phyloP scores from a whole-genome alignment of 1,284 basidiomycete genomes.

The Tilletia indica region DNA sequence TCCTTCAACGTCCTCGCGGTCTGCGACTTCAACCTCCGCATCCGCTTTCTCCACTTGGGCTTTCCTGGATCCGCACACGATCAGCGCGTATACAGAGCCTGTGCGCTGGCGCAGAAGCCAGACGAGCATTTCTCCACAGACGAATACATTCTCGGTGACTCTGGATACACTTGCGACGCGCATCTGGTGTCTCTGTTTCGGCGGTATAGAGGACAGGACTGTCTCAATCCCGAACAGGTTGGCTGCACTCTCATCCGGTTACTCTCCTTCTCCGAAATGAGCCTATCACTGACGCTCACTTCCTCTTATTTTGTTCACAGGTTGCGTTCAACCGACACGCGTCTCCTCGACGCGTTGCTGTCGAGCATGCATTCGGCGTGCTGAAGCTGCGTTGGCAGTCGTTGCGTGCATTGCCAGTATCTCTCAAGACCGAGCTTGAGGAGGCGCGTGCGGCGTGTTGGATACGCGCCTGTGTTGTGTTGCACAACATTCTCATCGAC shows the following conservation, averaged over 20 bases:
- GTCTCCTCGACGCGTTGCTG: not conserved
- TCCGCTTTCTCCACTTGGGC: not conserved
- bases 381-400: constrained; percentile 12
- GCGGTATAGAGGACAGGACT: not conserved
- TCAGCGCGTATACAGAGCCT: not conserved
- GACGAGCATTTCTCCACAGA: not conserved
- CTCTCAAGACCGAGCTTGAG: not conserved
- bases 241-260: not conserved
- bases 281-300: not conserved
- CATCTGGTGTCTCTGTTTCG: not conserved
- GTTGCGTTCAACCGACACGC: not conserved
- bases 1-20: constrained; percentile 4
- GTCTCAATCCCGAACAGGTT: not conserved
- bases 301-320: not conserved
- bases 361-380: constrained; percentile 3
- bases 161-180: constrained; percentile 2
- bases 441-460: not conserved
- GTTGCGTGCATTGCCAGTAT: not conserved
- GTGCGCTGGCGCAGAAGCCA: not conserved
- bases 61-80: constrained; percentile 3
- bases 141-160: not conserved
- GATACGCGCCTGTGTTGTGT: constrained; percentile 1
- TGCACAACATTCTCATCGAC: constrained; percentile 1
- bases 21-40: not conserved
- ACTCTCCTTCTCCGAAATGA: not conserved